Evolutionary conservation across 1,284 basidiomycete species (phyloP).

Genomic region (Uromyces viciae-fabae): DNA sequence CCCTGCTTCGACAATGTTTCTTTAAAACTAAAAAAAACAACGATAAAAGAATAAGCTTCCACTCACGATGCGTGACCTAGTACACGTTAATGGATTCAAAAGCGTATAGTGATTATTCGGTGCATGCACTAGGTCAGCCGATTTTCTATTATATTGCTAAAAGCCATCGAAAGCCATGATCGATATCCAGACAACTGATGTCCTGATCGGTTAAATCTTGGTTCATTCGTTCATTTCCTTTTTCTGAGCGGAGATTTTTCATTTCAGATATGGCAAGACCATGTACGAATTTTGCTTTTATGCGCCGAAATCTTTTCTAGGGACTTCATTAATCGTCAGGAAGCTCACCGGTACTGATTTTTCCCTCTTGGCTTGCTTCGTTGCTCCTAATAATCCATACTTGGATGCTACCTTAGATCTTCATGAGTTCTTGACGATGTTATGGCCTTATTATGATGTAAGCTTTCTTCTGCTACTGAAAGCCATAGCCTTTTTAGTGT

Average conservation of each 20-base stretch:
- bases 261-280: conserved; percentile 43
- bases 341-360: too few relatives aligned
- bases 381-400: not conserved
- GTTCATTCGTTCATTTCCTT: not conserved
- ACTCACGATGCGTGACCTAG: not conserved
- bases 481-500: too few relatives aligned
- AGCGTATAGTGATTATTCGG: conserved; percentile 41
- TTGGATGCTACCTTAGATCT: conserved; percentile 57
- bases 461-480: too few relatives aligned
- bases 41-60: not conserved
- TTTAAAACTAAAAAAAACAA: not conserved
- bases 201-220: too few relatives aligned
- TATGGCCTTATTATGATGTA: conserved; percentile 53
- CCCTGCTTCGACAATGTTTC: not conserved
- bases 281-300: conserved; percentile 7
- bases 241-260: too few relatives aligned
- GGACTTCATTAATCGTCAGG: too few relatives aligned
- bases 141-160: too few relatives aligned
- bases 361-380: not conserved
- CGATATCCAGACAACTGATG: not conserved
- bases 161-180: not conserved
- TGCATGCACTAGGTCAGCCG: conserved; percentile 33
- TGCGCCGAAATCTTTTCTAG: too few relatives aligned
- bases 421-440: conserved; percentile 65
- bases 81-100: conserved; percentile 46